phyloP scores from a whole-genome alignment of 2,329 filamentous ascomycete species.

The Phyllosticta capitalensis region DNA sequence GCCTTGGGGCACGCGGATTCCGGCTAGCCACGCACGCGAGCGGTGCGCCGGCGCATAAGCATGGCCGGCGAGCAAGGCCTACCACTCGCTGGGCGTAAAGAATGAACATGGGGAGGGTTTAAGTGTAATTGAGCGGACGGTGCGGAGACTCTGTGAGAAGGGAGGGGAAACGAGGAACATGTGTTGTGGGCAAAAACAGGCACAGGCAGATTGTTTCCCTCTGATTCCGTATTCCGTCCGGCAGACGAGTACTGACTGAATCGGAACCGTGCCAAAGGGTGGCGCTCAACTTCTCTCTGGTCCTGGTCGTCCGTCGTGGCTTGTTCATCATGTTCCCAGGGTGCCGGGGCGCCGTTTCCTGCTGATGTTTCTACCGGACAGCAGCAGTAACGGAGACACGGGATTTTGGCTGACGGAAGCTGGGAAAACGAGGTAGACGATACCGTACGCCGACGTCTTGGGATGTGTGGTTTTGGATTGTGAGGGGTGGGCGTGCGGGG shows the following conservation, averaged over 20 bases:
- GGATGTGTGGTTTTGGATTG: not conserved
- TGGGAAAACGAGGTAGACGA: not conserved
- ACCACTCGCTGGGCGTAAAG: not conserved
- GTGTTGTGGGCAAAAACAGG: not conserved
- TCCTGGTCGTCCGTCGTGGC: not conserved
- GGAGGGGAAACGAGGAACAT: not conserved
- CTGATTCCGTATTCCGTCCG: too few relatives aligned
- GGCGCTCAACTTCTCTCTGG: not conserved
- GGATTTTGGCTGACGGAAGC: not conserved
- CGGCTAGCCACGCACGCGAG: not conserved
- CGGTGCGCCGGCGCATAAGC: not conserved
- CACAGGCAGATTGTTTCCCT: not conserved
- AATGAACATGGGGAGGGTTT: not conserved
- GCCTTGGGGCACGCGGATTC: not conserved
- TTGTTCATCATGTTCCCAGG: not conserved
- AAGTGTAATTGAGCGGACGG: not conserved
- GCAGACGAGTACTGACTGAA: not conserved
- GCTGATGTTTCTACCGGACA: not conserved
- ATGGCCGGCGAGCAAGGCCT: not conserved
- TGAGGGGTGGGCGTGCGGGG: not conserved
- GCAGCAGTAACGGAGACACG: not conserved
- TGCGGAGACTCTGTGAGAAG: not conserved
- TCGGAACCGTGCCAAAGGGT: not conserved
- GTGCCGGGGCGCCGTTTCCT: not conserved
- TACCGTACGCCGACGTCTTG: not conserved